A percentile compares a stretch with the other conserved stretches of the same genome.
These are phyloP conservation scores for Dothideomycetidae sp. DNA, from an alignment of 2,329 filamentous ascomycete species.

Conservation along the genomic window DNA sequence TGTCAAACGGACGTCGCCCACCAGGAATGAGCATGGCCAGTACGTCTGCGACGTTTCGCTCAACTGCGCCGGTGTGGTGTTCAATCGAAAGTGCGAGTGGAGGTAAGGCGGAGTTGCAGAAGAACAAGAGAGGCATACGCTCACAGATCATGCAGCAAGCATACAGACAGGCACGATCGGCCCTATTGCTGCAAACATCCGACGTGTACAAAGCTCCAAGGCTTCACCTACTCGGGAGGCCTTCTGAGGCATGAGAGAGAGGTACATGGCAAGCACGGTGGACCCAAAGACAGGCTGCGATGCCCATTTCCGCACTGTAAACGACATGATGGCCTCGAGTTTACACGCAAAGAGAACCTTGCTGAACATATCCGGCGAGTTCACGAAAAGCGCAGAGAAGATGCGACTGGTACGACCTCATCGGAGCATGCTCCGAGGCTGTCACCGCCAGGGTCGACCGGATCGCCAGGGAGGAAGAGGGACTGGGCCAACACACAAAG, in stretches of 20 bases:
- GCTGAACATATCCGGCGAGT: conserved; percentile 85
- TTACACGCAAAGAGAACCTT: conserved; percentile 85
- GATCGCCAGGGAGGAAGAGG: conserved; percentile 5
- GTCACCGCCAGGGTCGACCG: conserved; percentile 8
- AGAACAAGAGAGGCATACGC: conserved; percentile 1
- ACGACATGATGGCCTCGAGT: conserved; percentile 63
- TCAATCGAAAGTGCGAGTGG: conserved; percentile 82
- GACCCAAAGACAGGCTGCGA: conserved; percentile 72
- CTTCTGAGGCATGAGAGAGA: conserved; percentile 82
- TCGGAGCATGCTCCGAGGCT: conserved; percentile 12
- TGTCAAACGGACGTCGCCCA: no score
- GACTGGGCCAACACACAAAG: no score
- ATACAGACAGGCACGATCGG: conserved; percentile 95
- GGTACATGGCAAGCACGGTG: conserved; percentile 80
- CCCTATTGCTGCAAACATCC: conserved; percentile 73
- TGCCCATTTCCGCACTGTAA: conserved; percentile 93
- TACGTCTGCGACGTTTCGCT: conserved; percentile 54
- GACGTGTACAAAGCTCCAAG: conserved; percentile 81
- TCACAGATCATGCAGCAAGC: conserved; percentile 49
- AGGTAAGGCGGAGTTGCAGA: conserved; percentile 47
- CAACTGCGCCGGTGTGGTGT: conserved; percentile 58
- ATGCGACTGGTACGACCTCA: conserved; percentile 12
- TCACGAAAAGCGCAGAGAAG: conserved; percentile 34
- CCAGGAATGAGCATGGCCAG: conserved; percentile 56
- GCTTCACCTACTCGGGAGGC: conserved; percentile 90